A percentile compares a stretch with the other conserved stretches of the same genome.
These are phyloP conservation scores for Fraxinus sp. DNA, from an alignment of 305 asterid genomes.

Conservation along the genomic window DNA sequence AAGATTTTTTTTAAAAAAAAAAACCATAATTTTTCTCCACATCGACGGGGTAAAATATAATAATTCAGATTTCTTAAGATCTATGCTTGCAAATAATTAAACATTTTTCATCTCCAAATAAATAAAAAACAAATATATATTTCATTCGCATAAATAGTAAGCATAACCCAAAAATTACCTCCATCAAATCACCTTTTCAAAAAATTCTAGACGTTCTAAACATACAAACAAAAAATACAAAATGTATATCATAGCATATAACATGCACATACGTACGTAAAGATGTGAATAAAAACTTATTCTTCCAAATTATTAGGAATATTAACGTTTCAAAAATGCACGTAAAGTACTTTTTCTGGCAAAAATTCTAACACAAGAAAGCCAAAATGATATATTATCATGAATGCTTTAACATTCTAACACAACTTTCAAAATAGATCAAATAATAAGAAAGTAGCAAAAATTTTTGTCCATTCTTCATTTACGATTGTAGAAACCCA, in stretches of 20 bases:
- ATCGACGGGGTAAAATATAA: not conserved
- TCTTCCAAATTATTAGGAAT: not conserved
- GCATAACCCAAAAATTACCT: not conserved
- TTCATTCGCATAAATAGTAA: no score
- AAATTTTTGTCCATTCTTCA: not conserved
- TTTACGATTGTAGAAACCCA: not conserved
- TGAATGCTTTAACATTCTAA: not conserved
- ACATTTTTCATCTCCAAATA: not conserved
- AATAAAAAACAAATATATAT: no score
- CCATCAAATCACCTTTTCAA: not conserved
- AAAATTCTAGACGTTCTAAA: no score
- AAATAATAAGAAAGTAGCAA: not conserved
- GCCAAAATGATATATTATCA: not conserved
- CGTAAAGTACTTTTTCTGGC: not conserved
- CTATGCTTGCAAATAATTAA: not conserved
- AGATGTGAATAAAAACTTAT: no score
- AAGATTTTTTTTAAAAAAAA: not conserved
- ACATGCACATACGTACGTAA: not conserved
- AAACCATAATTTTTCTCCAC: not conserved
- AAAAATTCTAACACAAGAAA: not conserved
- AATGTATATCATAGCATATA: not conserved
- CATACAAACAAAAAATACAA: not conserved
- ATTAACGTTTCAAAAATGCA: not conserved
- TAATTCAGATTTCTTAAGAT: no score
- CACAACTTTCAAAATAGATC: not conserved